Base-by-base conservation (phyloP, 176 grass and related monocot species). In the Hsuehochloa calcarea region DNA sequence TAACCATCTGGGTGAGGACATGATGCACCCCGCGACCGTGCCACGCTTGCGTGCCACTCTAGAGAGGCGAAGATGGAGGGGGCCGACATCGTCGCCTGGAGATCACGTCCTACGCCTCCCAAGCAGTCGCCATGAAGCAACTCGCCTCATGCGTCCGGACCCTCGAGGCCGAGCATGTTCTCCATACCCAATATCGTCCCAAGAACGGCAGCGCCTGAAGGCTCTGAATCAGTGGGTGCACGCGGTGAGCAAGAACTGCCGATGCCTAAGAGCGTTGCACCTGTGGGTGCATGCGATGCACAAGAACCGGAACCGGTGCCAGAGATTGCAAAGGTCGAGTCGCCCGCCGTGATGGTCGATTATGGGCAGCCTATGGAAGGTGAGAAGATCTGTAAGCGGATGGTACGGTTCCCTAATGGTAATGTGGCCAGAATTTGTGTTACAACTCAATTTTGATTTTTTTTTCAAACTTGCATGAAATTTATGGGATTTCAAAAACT, bases 311-410 rank as follows among this genome's bases (percentile, higher is more conserved):
- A 58, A 41, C 63, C 4, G 1, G 23, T 41, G 9, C 46, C 60
- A 7, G 22, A 75, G 31, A 63, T 22, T 80, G 60, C 45, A 1
- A 49, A 37, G 55, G 23, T 56, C 54, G 85, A 83, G 43, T 31
- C 16, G 55, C 64, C 80, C 8, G 27, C 29, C 22, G 64, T 51
- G 63, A 4, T 1, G 1, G 49, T 75, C 13, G 80, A 79, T 8
- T 68, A 82, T 20, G 87, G 74, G 15, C 31, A 85, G 54, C 77
- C 88, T 8, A 20, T 27, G 70, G 83, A 90, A 26, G 88, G 43
- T 15, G 88, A 85, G 69, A 31, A 29, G 43, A 75, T 89, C 26
- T 89, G n/a, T 82, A 89, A 63, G 83, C n/a, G 82, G 62, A 81
- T 83, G 71, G 16, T 89, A 2, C 82, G 88, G 4, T 63, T 89